Conservation (phyloP, 1,139 yeast genomes). For the Magnusiomyces sp. region DNA sequence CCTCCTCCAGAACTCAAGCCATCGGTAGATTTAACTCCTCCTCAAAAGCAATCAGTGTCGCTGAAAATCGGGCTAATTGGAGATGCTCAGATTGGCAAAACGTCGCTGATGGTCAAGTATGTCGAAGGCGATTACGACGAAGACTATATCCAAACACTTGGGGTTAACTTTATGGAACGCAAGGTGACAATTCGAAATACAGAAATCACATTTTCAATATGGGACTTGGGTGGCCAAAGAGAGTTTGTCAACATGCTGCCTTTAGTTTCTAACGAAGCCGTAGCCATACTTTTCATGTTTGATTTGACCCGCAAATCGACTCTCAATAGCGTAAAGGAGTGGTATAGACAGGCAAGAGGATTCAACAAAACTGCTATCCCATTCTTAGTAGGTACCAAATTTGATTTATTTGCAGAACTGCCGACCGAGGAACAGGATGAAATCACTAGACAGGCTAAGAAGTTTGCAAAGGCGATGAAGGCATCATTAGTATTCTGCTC, state of each 20-base stretch:
- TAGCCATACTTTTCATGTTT: slow-evolving; percentile 85
- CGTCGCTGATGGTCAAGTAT: slow-evolving; percentile 93
- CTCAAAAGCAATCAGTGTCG: slow-evolving; percentile 42
- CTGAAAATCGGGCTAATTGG: slow-evolving; percentile 91
- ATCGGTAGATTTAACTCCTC: slow-evolving; percentile 24
- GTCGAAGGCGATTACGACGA: slow-evolving; percentile 93
- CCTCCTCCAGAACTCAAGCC: slow-evolving; percentile 10
- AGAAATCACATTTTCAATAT: slow-evolving; percentile 81
- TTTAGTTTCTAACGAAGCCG: slow-evolving; percentile 86
- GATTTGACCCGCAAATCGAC: slow-evolving; percentile 86
- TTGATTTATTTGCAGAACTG: slow-evolving; percentile 76
- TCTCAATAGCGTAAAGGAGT: slow-evolving; percentile 77
- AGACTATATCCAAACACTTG: slow-evolving; percentile 85
- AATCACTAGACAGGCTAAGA: slow-evolving; percentile 75
- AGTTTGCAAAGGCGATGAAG: slow-evolving; percentile 86
- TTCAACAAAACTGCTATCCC: slow-evolving; percentile 89
- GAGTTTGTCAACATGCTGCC: slow-evolving; percentile 97
- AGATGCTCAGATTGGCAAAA: slow-evolving; percentile 97
- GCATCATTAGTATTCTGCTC: slow-evolving; percentile 88
- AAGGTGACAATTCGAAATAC: slow-evolving; percentile 80
- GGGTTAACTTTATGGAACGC: slow-evolving; percentile 93
- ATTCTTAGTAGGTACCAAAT: slow-evolving; percentile 86
- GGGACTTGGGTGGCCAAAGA: slow-evolving; percentile 96
- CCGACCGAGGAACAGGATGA: slow-evolving; percentile 78
- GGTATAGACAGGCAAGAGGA: slow-evolving; percentile 93